These are phyloP conservation scores for Massariosphaeria phaeospora DNA, from an alignment of 495 filamentous ascomycete genomes.

Conservation along the genomic window DNA sequence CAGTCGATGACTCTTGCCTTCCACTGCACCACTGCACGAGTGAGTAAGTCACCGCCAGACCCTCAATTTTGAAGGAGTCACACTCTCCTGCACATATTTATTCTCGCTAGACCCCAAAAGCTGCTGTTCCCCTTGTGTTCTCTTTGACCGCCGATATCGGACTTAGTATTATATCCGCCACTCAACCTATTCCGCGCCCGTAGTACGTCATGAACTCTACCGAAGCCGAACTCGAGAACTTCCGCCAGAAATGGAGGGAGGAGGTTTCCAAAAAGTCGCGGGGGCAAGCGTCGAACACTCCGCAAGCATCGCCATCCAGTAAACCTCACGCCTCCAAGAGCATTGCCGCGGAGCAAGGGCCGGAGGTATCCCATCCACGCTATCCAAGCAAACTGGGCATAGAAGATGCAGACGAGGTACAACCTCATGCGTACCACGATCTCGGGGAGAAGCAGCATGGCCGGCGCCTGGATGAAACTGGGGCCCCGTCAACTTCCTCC, in stretches of 20 bases:
- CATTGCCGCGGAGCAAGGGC: too few relatives aligned
- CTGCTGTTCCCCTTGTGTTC: constrained; percentile 7
- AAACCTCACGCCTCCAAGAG: constrained; percentile 4
- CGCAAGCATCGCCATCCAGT: constrained; percentile 24
- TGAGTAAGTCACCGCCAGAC: constrained; percentile 18
- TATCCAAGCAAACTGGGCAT: constrained; percentile 12
- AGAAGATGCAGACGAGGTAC: constrained; percentile 39
- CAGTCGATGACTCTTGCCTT: constrained; percentile 9
- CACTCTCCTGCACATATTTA: constrained; percentile 13
- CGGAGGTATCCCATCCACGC: constrained; percentile 18
- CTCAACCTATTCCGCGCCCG: constrained; percentile 15
- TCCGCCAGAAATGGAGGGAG: constrained; percentile 76
- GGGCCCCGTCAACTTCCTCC: constrained; percentile 19
- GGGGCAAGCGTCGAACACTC: constrained; percentile 34
- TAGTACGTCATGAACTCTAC: constrained; percentile 55
- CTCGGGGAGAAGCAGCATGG: constrained; percentile 43
- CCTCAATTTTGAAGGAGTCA: constrained; percentile 10
- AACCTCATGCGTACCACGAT: constrained; percentile 45
- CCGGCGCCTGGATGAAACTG: constrained; percentile 44
- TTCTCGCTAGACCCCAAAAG: constrained; percentile 12
- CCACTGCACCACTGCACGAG: background rate
- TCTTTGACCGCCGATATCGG: constrained; percentile 23
- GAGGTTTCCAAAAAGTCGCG: constrained; percentile 61
- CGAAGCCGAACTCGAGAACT: constrained; percentile 71
- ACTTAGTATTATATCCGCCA: constrained; percentile 27